Percentiles rank a stretch among this genome's conserved stretches.
phyloP scores from a whole-genome alignment of 495 filamentous ascomycete genomes.

The Rhypophila decipiens region DNA sequence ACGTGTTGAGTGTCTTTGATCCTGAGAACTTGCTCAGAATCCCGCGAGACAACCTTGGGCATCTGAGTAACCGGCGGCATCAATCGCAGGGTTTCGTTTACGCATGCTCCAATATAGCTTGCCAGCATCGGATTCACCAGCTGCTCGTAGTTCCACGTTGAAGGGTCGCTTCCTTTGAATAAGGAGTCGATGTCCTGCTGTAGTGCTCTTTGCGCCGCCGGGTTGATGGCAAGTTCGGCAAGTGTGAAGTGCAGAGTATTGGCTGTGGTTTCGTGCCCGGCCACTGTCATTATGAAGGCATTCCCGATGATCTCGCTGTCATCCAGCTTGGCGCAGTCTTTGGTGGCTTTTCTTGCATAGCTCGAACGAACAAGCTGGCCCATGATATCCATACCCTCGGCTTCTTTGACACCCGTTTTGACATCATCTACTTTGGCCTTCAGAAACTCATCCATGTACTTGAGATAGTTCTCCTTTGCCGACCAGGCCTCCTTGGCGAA shows the following conservation, averaged over 20 bases:
- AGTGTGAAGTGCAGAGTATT: constrained; percentile 60
- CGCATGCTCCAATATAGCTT: constrained; percentile 56
- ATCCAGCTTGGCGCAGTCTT: constrained; percentile 25
- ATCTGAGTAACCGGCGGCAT: constrained; percentile 56
- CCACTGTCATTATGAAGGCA: constrained; percentile 64
- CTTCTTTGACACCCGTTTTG: constrained; percentile 31
- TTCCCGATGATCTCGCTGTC: constrained; percentile 63
- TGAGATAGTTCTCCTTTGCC: constrained; percentile 53
- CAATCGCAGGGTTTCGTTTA: constrained; percentile 63
- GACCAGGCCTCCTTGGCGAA: constrained; percentile 38
- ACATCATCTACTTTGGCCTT: constrained; percentile 47
- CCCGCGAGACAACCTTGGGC: constrained; percentile 48
- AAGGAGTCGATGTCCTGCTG: constrained; percentile 57
- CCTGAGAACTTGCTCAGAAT: constrained; percentile 44
- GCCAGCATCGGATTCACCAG: constrained; percentile 50
- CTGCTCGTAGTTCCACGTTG: constrained; percentile 57
- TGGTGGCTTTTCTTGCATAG: constrained; percentile 24
- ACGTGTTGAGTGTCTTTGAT: constrained; percentile 43
- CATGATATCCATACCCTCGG: constrained; percentile 59
- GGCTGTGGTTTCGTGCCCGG: constrained; percentile 68
- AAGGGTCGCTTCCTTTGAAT: constrained; percentile 42
- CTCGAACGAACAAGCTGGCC: constrained; percentile 45
- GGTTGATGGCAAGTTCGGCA: constrained; percentile 54
- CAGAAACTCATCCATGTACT: constrained; percentile 60
- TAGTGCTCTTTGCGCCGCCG: constrained; percentile 48